Evolutionary conservation across 352 stramenopile genomes (phyloP).

Genomic region (Saprolegnia parasitica): DNA sequence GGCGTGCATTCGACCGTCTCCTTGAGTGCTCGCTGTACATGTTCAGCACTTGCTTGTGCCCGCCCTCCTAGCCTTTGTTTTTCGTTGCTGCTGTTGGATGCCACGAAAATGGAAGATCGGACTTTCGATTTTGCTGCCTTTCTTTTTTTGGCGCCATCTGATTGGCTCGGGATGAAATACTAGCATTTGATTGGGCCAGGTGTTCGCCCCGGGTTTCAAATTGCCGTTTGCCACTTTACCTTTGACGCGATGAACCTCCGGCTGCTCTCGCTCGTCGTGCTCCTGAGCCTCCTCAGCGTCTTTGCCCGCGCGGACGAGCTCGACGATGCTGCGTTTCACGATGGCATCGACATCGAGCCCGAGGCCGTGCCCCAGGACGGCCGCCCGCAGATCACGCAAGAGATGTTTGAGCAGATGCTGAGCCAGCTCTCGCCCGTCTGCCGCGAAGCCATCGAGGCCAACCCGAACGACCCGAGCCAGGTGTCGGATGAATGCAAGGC

Average conservation of each 20-base stretch:
- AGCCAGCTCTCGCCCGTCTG: constrained; percentile 68
- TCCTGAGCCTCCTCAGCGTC: background rate
- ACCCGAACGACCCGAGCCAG: constrained; percentile 52
- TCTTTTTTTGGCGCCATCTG: background rate
- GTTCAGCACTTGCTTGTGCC: no score
- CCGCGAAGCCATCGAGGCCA: constrained; percentile 61
- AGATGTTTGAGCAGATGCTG: constrained; percentile 61
- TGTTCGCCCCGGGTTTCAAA: background rate
- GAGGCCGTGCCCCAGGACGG: background rate
- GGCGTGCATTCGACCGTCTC: no score
- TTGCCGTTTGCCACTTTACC: constrained; percentile 12
- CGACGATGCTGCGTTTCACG: constrained; percentile 12
- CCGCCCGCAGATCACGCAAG: constrained; percentile 19
- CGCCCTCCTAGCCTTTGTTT: no score
- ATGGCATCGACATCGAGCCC: background rate
- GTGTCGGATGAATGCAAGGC: constrained; percentile 64
- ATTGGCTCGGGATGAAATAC: background rate
- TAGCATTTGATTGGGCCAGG: constrained; percentile 11
- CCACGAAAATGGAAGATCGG: background rate
- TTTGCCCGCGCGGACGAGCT: constrained; percentile 1
- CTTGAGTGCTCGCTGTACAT: no score
- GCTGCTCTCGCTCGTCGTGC: background rate
- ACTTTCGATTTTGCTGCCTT: background rate
- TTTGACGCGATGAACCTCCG: constrained; percentile 22
- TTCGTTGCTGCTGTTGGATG: no score